These are phyloP conservation scores for Hanseniaspora nectarophila DNA, from an alignment of 805 yeast genomes.

Conservation along the genomic window DNA sequence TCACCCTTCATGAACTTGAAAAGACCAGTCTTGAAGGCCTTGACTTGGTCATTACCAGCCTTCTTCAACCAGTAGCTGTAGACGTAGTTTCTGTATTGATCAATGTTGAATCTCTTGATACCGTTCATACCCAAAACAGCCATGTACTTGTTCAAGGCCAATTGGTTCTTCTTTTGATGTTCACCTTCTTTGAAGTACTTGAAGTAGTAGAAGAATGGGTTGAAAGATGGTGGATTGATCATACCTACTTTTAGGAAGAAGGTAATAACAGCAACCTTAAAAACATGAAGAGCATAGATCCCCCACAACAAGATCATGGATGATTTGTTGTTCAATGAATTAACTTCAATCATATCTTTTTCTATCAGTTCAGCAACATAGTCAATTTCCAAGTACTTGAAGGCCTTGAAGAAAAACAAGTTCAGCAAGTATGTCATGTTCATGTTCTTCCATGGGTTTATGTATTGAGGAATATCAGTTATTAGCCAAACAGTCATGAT, in stretches of 20 bases:
- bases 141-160: slow-evolving; percentile 28
- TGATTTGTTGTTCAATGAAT: slow-evolving; percentile 42
- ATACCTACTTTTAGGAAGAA: slow-evolving; percentile 54
- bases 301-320: slow-evolving; percentile 45
- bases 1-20: slow-evolving; percentile 46
- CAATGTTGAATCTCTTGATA: slow-evolving; percentile 56
- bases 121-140: slow-evolving; percentile 89
- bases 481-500: slow-evolving; percentile 64
- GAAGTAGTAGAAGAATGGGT: slow-evolving; percentile 26
- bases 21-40: slow-evolving; percentile 63
- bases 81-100: slow-evolving; percentile 58
- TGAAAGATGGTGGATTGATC: slow-evolving; percentile 59
- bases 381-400: slow-evolving; percentile 25
- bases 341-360: slow-evolving; percentile 37
- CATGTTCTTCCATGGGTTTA: slow-evolving; percentile 87
- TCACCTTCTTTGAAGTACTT: slow-evolving; percentile 28
- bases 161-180: slow-evolving; percentile 27
- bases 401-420: slow-evolving; percentile 2
- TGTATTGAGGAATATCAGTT: slow-evolving; percentile 79
- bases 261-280: slow-evolving; percentile 49
- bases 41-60: slow-evolving; percentile 58
- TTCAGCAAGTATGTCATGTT: slow-evolving; percentile 40
- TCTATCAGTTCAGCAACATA: slow-evolving; percentile 39
- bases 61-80: slow-evolving; percentile 51
- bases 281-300: slow-evolving; percentile 34